Percentiles rank a stretch among this genome's conserved stretches.
Evolutionary conservation across 345 rosid genomes (phyloP).

Genomic region (Populus simonii): DNA sequence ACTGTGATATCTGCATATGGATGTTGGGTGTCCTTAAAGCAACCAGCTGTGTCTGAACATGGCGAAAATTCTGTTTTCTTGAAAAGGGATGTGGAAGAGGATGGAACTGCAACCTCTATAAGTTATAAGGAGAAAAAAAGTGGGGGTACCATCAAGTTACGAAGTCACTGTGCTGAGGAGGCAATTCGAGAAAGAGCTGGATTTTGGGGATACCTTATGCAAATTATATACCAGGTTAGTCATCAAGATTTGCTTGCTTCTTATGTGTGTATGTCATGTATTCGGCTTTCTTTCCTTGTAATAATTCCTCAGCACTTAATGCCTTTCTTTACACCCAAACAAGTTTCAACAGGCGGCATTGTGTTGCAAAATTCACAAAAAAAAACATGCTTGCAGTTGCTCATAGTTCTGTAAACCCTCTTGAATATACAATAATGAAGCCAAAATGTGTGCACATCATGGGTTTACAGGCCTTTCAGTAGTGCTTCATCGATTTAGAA

Average conservation of each 20-base stretch:
- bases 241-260: background rate
- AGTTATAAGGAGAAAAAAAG: conserved; percentile 17
- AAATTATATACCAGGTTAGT: conserved; percentile 64
- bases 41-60: conserved; percentile 16
- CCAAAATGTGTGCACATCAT: background rate
- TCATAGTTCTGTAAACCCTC: background rate
- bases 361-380: background rate
- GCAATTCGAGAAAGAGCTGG: conserved; percentile 43
- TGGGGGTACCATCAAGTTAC: conserved; percentile 38
- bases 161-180: conserved; percentile 38
- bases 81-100: conserved; percentile 29
- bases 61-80: conserved; percentile 20
- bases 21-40: conserved; percentile 50
- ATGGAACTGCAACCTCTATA: conserved; percentile 1
- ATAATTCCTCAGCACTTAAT: background rate
- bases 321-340: background rate
- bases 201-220: conserved; percentile 77
- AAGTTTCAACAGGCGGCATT: background rate
- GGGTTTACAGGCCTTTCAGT: background rate
- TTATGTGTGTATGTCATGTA: background rate
- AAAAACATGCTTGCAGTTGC: background rate
- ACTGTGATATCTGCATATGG: conserved; percentile 65
- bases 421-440: background rate
- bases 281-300: background rate
- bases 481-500: background rate